Base-by-base conservation (phyloP, 257 asterid species). In the Lavandula angustifolia region DNA sequence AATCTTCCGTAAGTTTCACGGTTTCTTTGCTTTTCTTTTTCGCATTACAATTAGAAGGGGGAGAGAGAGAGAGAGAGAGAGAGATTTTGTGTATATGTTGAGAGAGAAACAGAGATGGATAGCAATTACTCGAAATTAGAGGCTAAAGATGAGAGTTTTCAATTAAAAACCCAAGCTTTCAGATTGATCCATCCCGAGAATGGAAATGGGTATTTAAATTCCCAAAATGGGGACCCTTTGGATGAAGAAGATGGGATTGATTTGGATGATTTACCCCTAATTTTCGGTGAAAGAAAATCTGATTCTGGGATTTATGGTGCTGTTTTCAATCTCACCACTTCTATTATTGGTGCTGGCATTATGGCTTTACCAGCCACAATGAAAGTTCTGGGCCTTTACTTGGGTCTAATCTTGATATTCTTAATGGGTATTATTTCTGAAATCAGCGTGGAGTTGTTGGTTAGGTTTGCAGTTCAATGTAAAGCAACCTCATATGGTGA, bases 331-430 rank as follows among this genome's bases (percentile, higher is more conserved):
- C 97, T 94, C 75, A 86, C 99, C 9, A 94, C 99, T 1, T 76
- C 95, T 4, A 76, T 94, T 52, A 82, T 94, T 50, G 99, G 99
- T 63, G 99, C 99, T 32, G 99, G 99, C 60, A 86, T 94, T 61
- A 94, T 94, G 99, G 97, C 99, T 67, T 71, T 94, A 70, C 97
- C 99, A 3, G 97, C 97, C 40, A 79, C 99, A 0, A 90, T 90
- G 97, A 90, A 90, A 66, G 95, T 94, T 63, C 63, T 94, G 75
- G 99, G 99, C 9, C 53, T 94, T 22, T 77, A 69, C 67, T 38
- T 83, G 61, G 99, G 99, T 16, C 64, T 87, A 57, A 54, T 86
- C 22, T 68, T 90, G 60, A 94, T 94, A 59, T 49, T 90, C 63
- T 49, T 87, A 27, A 90, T 94, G 76, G 97, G 95, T 3, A 37